These are phyloP conservation scores for Endothia cerciana DNA, from an alignment of 2,329 filamentous ascomycete species.

Conservation along the genomic window DNA sequence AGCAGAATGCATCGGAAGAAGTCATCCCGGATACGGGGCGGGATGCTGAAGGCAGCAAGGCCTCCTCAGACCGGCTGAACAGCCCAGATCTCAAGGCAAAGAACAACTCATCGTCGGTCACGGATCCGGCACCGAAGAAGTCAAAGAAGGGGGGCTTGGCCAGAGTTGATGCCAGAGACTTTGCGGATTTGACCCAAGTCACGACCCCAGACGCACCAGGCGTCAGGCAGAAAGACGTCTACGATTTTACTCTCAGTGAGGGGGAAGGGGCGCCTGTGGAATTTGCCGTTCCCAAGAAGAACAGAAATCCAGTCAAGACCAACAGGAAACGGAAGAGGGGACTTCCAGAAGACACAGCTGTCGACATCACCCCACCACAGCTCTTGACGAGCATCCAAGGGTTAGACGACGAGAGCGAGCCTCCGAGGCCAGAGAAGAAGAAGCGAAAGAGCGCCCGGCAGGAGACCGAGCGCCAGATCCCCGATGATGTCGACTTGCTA, in stretches of 20 bases:
- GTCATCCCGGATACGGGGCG: constrained; percentile 11
- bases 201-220: constrained; percentile 35
- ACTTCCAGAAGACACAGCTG: neutral
- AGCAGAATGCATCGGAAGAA: constrained; percentile 40
- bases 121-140: constrained; percentile 34
- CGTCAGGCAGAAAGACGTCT: constrained; percentile 40
- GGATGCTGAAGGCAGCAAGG: constrained; percentile 1
- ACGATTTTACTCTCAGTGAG: constrained; percentile 52
- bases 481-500: constrained; percentile 33
- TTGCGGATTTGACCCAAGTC: constrained; percentile 39
- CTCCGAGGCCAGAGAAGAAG: constrained; percentile 24
- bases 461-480: constrained; percentile 9
- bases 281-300: constrained; percentile 10
- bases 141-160: constrained; percentile 21
- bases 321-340: constrained; percentile 32
- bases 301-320: constrained; percentile 1
- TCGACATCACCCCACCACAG: constrained; percentile 9
- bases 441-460: constrained; percentile 2
- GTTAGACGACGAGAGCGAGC: neutral
- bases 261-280: constrained; percentile 31
- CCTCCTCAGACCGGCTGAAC: constrained; percentile 14
- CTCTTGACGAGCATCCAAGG: constrained; percentile 1
- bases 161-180: constrained; percentile 20
- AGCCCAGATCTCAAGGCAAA: constrained; percentile 19
- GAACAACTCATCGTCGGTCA: constrained; percentile 32